phyloP scores from a whole-genome alignment of 768 basidiomycete genomes.

The Tricholomella constricta region DNA sequence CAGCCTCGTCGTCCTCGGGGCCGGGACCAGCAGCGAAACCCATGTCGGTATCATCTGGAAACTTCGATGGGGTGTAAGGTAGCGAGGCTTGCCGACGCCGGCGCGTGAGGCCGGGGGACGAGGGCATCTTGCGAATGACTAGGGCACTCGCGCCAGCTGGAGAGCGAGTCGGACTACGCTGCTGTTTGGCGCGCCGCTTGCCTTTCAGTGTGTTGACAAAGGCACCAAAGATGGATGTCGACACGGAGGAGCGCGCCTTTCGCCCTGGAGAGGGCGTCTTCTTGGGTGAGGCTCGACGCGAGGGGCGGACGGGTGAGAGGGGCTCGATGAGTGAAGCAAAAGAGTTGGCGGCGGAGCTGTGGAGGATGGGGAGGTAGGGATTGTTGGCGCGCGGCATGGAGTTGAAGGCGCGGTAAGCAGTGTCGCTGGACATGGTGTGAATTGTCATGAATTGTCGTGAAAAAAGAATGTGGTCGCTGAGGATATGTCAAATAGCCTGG shows the following conservation, averaged over 20 bases:
- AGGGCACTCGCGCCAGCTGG: not conserved
- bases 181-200: not conserved
- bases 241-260: conserved; percentile 12
- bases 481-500: conserved; percentile 7
- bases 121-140: conserved; percentile 1
- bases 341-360: not conserved
- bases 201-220: conserved; percentile 4
- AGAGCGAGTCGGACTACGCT: not conserved
- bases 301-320: not conserved
- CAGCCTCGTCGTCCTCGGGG: not conserved
- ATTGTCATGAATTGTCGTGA: not conserved
- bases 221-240: conserved; percentile 3
- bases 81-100: not conserved
- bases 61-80: no score
- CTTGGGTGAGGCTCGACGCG: conserved; percentile 2
- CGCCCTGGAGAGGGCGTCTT: conserved; percentile 8
- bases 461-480: not conserved
- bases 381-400: conserved; percentile 1
- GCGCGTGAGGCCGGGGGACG: not conserved
- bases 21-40: no score
- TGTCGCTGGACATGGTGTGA: not conserved
- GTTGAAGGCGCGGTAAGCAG: not conserved
- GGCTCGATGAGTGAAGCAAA: not conserved
- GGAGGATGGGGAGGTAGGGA: not conserved
- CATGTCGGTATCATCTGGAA: no score